These are phyloP conservation scores for Staphylotrichum tortipilum DNA, from an alignment of 495 filamentous ascomycete genomes.

Conservation along the genomic window DNA sequence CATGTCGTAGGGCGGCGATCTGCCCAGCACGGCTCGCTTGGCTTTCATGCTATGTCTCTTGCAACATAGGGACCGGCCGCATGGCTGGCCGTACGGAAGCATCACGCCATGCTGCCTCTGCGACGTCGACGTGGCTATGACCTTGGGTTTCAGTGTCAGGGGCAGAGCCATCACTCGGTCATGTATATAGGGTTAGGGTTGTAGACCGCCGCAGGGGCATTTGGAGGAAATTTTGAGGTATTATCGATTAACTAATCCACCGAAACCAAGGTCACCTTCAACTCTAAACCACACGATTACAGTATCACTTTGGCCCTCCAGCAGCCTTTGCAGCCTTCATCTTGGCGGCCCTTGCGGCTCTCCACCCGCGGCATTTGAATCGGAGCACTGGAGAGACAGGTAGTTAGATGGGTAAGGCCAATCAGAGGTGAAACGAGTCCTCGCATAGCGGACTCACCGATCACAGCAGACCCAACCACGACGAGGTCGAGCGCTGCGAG, in stretches of 20 bases:
- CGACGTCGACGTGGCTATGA: slow-evolving; percentile 89
- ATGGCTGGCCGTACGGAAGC: slow-evolving; percentile 72
- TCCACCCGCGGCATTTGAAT: slow-evolving; percentile 3
- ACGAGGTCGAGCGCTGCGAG: slow-evolving; percentile 1
- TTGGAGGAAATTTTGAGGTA: too few relatives aligned
- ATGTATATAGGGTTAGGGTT: too few relatives aligned
- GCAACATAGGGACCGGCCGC: slow-evolving; percentile 86
- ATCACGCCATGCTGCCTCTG: slow-evolving; percentile 93
- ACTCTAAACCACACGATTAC: too few relatives aligned
- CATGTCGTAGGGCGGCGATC: slow-evolving; percentile 91
- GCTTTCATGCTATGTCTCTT: slow-evolving; percentile 96
- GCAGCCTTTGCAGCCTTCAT: background rate
- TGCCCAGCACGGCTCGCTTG: slow-evolving; percentile 81
- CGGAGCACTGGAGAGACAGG: background rate
- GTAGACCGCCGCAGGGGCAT: too few relatives aligned
- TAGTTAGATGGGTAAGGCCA: background rate
- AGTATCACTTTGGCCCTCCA: background rate
- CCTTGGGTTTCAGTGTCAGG: slow-evolving; percentile 84
- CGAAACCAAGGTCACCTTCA: too few relatives aligned
- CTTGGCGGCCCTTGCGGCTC: background rate
- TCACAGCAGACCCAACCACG: slow-evolving; percentile 3
- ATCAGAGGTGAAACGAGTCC: background rate
- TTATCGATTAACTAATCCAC: too few relatives aligned
- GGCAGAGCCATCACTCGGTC: too few relatives aligned
- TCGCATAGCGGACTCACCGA: background rate